Conservation (phyloP, 768 basidiomycete genomes). For the Harrya chromipes region DNA sequence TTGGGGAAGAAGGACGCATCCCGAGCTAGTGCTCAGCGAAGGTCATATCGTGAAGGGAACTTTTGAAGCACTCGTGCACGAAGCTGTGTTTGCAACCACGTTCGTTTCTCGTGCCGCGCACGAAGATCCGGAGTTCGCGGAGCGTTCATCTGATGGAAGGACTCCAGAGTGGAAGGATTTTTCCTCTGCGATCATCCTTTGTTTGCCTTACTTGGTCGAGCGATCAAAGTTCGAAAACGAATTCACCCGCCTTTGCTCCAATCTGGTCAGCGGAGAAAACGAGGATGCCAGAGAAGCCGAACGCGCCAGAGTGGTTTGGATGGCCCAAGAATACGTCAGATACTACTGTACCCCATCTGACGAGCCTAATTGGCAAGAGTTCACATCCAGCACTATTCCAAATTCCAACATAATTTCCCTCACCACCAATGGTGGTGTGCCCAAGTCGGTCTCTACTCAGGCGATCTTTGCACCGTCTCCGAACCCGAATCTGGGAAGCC, state of each 20-base stretch:
- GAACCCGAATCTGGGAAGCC: conserved; percentile 29
- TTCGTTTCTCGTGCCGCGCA: conserved; percentile 36
- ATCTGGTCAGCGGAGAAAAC: conserved; percentile 56
- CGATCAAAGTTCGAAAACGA: conserved; percentile 64
- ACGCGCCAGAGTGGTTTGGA: conserved; percentile 54
- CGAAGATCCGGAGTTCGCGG: conserved; percentile 13
- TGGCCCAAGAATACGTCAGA: conserved; percentile 61
- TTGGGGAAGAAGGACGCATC: conserved; percentile 77
- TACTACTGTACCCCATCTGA: conserved; percentile 56
- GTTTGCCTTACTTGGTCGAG: conserved; percentile 55
- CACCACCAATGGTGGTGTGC: conserved; percentile 33
- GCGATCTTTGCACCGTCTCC: conserved; percentile 54
- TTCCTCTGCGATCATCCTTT: conserved; percentile 57
- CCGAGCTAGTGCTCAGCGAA: conserved; percentile 51
- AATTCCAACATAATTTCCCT: conserved; percentile 27
- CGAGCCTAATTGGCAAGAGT: conserved; percentile 52
- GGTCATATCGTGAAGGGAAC: conserved; percentile 58
- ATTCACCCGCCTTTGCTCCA: conserved; percentile 61
- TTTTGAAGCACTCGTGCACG: conserved; percentile 78
- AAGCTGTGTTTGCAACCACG: conserved; percentile 74
- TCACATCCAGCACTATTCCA: conserved; percentile 52
- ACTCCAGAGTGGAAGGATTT: conserved; percentile 57
- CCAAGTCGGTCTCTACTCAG: conserved; percentile 48
- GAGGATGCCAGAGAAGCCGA: conserved; percentile 37
- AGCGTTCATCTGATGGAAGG: conserved; percentile 18